phyloP scores from a whole-genome alignment of 352 stramenopile species.

The Globisporangium nagaii region DNA sequence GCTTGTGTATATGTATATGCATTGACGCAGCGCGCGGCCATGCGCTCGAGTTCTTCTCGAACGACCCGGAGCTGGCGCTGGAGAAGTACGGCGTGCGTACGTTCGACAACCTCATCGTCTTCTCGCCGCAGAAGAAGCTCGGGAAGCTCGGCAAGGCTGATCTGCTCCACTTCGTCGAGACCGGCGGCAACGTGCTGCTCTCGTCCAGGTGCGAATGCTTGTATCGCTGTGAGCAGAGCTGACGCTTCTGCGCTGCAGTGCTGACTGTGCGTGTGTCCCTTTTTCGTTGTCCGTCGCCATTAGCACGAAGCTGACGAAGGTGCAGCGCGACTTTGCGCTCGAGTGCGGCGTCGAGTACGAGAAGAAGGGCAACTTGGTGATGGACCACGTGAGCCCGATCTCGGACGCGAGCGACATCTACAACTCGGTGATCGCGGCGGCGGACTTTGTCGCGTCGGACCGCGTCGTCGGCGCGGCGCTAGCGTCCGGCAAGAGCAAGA shows the following conservation, averaged over 20 bases:
- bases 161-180: slow-evolving; percentile 81
- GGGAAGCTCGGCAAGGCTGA: slow-evolving; percentile 61
- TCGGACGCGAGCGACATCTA: slow-evolving; percentile 55
- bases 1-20: not conserved
- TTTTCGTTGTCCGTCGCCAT: not conserved
- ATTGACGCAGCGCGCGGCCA: slow-evolving; percentile 46
- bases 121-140: slow-evolving; percentile 81
- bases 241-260: no score
- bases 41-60: slow-evolving; percentile 53
- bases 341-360: slow-evolving; percentile 87
- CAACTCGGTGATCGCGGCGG: slow-evolving; percentile 68
- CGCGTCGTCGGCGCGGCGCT: slow-evolving; percentile 51
- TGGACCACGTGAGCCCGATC: slow-evolving; percentile 83
- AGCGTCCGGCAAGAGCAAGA: slow-evolving; percentile 36
- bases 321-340: slow-evolving; percentile 81
- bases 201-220: slow-evolving; percentile 34
- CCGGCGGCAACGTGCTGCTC: slow-evolving; percentile 82
- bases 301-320: slow-evolving; percentile 69
- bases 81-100: slow-evolving; percentile 80
- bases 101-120: slow-evolving; percentile 89
- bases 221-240: no score
- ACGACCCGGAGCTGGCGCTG: slow-evolving; percentile 51
- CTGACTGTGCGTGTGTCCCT: not conserved
- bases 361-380: slow-evolving; percentile 82
- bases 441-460: slow-evolving; percentile 62